phyloP scores from a whole-genome alignment of 352 stramenopile species.

The Phytopythium mirpurense region DNA sequence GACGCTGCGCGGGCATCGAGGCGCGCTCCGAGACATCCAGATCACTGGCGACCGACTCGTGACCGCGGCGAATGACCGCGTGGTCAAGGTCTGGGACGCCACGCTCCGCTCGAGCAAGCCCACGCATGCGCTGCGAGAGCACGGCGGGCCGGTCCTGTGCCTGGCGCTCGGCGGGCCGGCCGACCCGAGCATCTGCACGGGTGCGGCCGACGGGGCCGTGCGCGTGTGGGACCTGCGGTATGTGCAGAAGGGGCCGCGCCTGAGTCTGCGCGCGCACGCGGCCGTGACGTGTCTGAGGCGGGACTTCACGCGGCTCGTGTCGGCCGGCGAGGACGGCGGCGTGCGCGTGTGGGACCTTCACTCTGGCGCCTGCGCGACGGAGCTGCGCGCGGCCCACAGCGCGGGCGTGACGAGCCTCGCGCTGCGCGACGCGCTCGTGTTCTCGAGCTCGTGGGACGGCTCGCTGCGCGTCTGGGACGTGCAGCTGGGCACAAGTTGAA shows the following conservation, averaged over 20 bases:
- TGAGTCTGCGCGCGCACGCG: slow-evolving; percentile 45
- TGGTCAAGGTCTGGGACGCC: slow-evolving; percentile 77
- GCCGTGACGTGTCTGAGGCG: slow-evolving; percentile 58
- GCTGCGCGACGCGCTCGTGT: slow-evolving; percentile 58
- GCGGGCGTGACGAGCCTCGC: slow-evolving; percentile 62
- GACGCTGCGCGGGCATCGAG: slow-evolving; percentile 50
- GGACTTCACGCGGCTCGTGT: slow-evolving; percentile 80
- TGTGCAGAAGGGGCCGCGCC: slow-evolving; percentile 55
- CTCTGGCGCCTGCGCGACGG: slow-evolving; percentile 58
- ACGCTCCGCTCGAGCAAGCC: slow-evolving; percentile 47
- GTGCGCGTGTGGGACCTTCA: slow-evolving; percentile 79
- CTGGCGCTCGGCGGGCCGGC: slow-evolving; percentile 65
- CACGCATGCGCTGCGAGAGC: slow-evolving; percentile 50
- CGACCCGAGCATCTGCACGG: slow-evolving; percentile 76
- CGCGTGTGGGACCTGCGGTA: slow-evolving; percentile 82
- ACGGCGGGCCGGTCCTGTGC: slow-evolving; percentile 64
- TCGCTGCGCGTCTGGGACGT: slow-evolving; percentile 66
- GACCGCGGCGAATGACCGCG: slow-evolving; percentile 67
- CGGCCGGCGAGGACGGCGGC: slow-evolving; percentile 64
- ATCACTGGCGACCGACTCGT: slow-evolving; percentile 67
- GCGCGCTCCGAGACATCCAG: slow-evolving; percentile 57
- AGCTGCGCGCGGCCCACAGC: slow-evolving; percentile 41
- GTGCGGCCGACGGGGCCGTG: slow-evolving; percentile 63
- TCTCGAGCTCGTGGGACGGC: slow-evolving; percentile 74
- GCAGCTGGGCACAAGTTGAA: neutral